A percentile compares a stretch with the other conserved stretches of the same genome.
Conservation (phyloP, 2,329 filamentous ascomycete genomes). For the Stagonosporopsis chrysanthemi region DNA sequence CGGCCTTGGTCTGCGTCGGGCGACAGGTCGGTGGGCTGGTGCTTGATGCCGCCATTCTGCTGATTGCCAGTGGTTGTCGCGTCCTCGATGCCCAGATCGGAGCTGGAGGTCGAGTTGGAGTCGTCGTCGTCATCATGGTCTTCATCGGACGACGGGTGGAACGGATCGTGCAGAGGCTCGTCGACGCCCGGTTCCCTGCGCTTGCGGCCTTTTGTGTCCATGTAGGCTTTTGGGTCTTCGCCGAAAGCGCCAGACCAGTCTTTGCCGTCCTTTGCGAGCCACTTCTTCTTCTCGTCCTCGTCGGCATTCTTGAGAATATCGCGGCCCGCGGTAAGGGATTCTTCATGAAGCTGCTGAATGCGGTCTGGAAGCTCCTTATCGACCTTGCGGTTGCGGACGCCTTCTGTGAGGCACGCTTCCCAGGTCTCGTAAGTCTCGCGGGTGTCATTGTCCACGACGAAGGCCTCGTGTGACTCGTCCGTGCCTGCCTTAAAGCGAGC, state of each 20-base stretch:
- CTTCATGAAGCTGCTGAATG: conserved; percentile 79
- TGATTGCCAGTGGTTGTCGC: conserved; percentile 47
- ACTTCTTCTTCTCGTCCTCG: conserved; percentile 76
- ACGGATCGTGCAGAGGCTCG: conserved; percentile 60
- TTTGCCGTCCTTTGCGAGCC: conserved; percentile 79
- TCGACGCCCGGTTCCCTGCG: conserved; percentile 64
- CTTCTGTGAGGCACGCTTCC: conserved; percentile 90
- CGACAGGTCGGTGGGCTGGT: conserved; percentile 41
- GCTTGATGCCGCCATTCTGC: conserved; percentile 32
- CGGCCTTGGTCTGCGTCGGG: conserved; percentile 30
- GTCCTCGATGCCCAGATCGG: conserved; percentile 68
- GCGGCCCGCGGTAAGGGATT: conserved; percentile 78
- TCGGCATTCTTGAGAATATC: conserved; percentile 79
- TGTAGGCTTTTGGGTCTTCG: conserved; percentile 70
- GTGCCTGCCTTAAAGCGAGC: conserved; percentile 89
- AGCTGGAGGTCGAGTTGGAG: conserved; percentile 53
- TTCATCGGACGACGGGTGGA: conserved; percentile 55
- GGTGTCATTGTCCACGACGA: conserved; percentile 85
- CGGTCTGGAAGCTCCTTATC: conserved; percentile 74
- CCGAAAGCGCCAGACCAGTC: conserved; percentile 92
- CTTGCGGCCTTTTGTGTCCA: conserved; percentile 62
- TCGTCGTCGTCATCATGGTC: conserved; percentile 46
- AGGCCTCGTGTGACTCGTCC: conserved; percentile 82
- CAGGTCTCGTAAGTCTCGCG: conserved; percentile 94
- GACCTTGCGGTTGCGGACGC: conserved; percentile 77